A percentile compares a stretch with the other conserved stretches of the same genome.
phyloP scores from a whole-genome alignment of 148 eudicot species.

The Fagopyrum tataricum region DNA sequence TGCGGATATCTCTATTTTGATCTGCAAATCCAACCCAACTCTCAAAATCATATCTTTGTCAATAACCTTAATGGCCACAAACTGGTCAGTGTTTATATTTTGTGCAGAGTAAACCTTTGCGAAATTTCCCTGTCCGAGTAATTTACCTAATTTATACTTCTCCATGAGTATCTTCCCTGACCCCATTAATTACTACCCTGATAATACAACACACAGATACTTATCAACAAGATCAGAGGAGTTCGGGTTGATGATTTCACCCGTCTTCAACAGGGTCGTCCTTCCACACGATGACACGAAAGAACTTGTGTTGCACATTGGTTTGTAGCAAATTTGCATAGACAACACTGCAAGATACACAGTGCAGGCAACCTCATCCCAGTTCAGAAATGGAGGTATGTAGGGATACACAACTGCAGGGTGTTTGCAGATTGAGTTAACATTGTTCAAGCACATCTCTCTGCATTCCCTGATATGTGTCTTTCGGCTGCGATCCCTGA shows the following conservation, averaged over 20 bases:
- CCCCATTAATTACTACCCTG: conserved; percentile 27
- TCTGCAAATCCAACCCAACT: conserved; percentile 56
- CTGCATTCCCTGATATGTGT: conserved; percentile 21
- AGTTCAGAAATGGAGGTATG: conserved; percentile 14
- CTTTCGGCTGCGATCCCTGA: conserved; percentile 14
- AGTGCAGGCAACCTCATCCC: conserved; percentile 29
- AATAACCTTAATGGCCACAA: conserved; percentile 74
- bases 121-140: conserved; percentile 76
- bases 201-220: conserved; percentile 10
- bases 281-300: conserved; percentile 28
- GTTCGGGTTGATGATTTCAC: conserved; percentile 19
- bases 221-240: conserved; percentile 17
- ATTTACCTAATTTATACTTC: conserved; percentile 57
- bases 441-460: conserved; percentile 45
- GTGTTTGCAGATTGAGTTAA: conserved; percentile 25
- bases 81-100: conserved; percentile 44
- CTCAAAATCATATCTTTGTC: conserved; percentile 64
- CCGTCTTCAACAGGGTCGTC: conserved; percentile 48
- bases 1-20: conserved; percentile 71
- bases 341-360: conserved; percentile 15
- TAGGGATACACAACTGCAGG: conserved; percentile 8
- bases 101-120: conserved; percentile 76
- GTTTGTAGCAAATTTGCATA: conserved; percentile 18
- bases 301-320: conserved; percentile 22
- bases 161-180: conserved; percentile 52